These are phyloP conservation scores for Atkinsonella hypoxylon DNA, from an alignment of 2,329 filamentous ascomycete genomes.

Conservation along the genomic window DNA sequence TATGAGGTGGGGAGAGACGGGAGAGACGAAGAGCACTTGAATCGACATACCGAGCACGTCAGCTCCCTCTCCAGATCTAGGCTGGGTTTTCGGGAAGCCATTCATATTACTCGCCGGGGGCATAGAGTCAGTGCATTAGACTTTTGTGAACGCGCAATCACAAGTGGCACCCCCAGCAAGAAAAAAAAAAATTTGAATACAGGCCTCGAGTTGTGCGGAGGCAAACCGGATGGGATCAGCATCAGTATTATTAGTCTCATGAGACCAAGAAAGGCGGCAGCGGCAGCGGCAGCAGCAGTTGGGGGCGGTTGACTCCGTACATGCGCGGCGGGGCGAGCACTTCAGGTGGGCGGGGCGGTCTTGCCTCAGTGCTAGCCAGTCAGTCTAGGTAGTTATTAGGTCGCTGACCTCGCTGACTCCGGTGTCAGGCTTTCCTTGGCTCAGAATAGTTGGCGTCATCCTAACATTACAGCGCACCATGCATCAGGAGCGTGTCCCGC, in stretches of 20 bases:
- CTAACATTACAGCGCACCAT: background rate
- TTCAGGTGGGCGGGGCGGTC: background rate
- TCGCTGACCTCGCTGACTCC: background rate
- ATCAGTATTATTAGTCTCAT: background rate
- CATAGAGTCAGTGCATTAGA: background rate
- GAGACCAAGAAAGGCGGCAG: background rate
- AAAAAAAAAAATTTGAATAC: background rate
- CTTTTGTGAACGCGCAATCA: background rate
- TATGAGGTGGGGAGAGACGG: conserved; percentile 13
- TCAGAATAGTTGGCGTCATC: background rate
- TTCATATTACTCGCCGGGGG: conserved; percentile 21
- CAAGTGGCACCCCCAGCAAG: background rate
- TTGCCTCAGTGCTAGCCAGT: no score
- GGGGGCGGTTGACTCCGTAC: background rate
- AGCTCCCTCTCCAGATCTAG: conserved; percentile 85
- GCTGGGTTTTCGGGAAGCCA: conserved; percentile 38
- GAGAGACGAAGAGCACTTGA: background rate
- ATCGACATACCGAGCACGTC: conserved; percentile 69
- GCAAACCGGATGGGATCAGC: background rate
- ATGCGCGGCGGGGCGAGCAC: background rate
- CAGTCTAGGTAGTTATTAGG: no score
- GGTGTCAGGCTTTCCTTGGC: background rate
- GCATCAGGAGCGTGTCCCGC: background rate
- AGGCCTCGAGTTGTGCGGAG: background rate
- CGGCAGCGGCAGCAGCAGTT: background rate